Conservation (phyloP, 768 basidiomycete species). For the Pholiota molesta region DNA sequence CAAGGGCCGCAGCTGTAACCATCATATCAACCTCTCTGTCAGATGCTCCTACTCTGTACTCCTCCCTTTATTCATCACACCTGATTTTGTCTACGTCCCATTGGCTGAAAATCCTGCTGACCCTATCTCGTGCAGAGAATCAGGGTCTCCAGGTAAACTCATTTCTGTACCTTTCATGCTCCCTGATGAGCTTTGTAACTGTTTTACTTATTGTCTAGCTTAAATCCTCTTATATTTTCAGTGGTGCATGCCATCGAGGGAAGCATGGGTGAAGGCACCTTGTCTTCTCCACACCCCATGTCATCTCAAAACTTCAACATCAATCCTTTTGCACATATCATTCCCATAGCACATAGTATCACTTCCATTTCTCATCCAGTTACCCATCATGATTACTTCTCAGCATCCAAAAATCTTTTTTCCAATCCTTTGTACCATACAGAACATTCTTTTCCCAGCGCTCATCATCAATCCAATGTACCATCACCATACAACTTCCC, state of each 20-base stretch:
- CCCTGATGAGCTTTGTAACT: conserved; percentile 16
- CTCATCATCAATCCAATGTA: no score
- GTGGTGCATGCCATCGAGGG: not conserved
- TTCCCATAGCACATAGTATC: no score
- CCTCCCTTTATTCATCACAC: conserved; percentile 19
- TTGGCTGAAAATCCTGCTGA: conserved; percentile 35
- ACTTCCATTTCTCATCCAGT: no score
- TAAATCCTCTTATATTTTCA: not conserved
- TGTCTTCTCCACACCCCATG: not conserved
- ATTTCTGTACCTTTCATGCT: conserved; percentile 13
- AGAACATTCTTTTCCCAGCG: not conserved
- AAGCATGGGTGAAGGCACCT: not conserved
- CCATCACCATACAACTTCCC: no score
- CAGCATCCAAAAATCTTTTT: no score
- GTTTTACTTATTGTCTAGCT: conserved; percentile 12
- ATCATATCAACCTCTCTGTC: conserved; percentile 30
- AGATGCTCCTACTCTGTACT: conserved; percentile 22
- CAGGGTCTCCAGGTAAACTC: conserved; percentile 5
- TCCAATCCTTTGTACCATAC: no score
- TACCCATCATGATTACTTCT: no score
- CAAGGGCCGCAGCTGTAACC: conserved; percentile 33
- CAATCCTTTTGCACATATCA: not conserved
- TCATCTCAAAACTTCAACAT: not conserved
- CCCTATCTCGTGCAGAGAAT: conserved; percentile 19
- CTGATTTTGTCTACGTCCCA: conserved; percentile 24